phyloP scores from a whole-genome alignment of 2,329 filamentous ascomycete genomes.

The Aspergillus quadrilineatus region DNA sequence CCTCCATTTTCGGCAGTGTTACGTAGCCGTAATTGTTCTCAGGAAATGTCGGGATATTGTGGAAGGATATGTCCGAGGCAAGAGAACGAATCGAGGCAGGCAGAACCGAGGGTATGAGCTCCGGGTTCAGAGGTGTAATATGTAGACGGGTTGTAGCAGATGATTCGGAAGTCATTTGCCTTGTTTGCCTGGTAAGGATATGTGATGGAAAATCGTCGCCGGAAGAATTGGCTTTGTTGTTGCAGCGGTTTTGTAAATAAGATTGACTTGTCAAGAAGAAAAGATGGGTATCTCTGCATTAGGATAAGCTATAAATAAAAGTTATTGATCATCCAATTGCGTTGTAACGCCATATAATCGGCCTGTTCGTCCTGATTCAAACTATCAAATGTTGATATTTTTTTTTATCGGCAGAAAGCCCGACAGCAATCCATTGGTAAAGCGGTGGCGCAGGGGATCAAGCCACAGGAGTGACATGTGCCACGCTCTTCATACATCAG shows the following conservation, averaged over 20 bases:
- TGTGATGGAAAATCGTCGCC: background rate
- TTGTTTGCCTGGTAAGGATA: background rate
- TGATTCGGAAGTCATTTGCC: slow-evolving; percentile 23
- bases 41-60: slow-evolving; percentile 80
- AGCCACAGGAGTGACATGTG: slow-evolving; percentile 18
- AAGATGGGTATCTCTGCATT: too few relatives aligned
- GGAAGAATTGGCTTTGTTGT: too few relatives aligned
- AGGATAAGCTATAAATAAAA: too few relatives aligned
- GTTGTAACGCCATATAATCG: too few relatives aligned
- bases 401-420: slow-evolving; percentile 1
- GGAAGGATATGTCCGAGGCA: slow-evolving; percentile 83
- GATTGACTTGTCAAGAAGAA: too few relatives aligned
- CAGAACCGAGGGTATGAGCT: slow-evolving; percentile 70
- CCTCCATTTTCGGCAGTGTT: slow-evolving; percentile 75
- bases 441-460: slow-evolving; percentile 16
- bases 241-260: too few relatives aligned
- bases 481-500: slow-evolving; percentile 9
- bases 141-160: slow-evolving; percentile 62
- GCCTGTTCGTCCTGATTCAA: too few relatives aligned
- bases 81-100: slow-evolving; percentile 63
- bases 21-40: slow-evolving; percentile 89
- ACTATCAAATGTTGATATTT: too few relatives aligned
- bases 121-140: slow-evolving; percentile 79
- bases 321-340: too few relatives aligned
- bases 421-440: background rate